Evolutionary conservation across 2,329 filamentous ascomycete species (phyloP), one percentile per base, ranked within the genome.

Genomic region (Hypoxylon sp.): DNA sequence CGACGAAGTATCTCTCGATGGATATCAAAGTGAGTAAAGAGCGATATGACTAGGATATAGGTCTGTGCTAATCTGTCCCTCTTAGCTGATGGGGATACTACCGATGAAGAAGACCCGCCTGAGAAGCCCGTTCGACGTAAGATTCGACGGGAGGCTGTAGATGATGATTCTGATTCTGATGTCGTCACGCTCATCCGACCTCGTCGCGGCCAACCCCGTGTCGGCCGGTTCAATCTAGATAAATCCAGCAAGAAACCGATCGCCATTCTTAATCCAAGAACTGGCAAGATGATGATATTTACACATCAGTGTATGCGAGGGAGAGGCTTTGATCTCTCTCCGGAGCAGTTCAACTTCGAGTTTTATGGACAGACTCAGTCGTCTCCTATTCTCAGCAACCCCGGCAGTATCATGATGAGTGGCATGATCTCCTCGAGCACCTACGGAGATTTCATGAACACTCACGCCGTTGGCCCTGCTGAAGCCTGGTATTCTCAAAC

Each of bases 341-440:
- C 86, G 0, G 86, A 87, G 76, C 83, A 86, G 54, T 87, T 87
- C 75, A 83, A 87, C 62, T 76, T 86, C 60, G 79, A 84, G 17
- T 84, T 83, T 74, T 82, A 69, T 59, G 75, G 53, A 76, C 81
- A 60, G 74, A 81, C 39, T 31, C 75, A 84, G 59, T 76, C 82
- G 3, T 84, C 84, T 0, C 88, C 90, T 14, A 88, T 92, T 75
- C 81, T 91, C 67, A 88, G 85, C 76, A 90, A 91, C 66, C 88
- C 89, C 17, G 89, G 90, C 62, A 92, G 93, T 66, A 86, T 94
- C 71, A 94, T 94, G 92, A 89, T 94, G 81, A 91, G 90, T 53
- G 91, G 90, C 73, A 90, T 94, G 81, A 86, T 90, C 60, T 86
- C 86, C 1, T 83, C 83, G 61, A 85, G 85, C 68, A 84, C 85